These are phyloP conservation scores for Phlebiopsis flavidoalba DNA, from an alignment of 768 basidiomycete species.

Conservation along the genomic window DNA sequence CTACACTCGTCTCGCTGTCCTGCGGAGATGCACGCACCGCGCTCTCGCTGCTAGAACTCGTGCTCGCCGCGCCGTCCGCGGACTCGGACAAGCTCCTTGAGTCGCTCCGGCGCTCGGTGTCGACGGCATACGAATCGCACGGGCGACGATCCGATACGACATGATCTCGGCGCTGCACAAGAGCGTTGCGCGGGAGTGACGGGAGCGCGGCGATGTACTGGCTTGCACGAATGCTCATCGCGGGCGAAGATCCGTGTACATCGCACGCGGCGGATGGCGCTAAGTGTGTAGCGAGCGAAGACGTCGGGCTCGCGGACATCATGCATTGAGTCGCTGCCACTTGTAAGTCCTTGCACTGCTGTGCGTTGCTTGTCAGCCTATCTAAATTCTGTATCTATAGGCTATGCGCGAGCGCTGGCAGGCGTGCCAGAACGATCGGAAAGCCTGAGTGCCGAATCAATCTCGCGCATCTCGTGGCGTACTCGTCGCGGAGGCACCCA, in stretches of 20 bases:
- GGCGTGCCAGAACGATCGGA: constrained; percentile 65
- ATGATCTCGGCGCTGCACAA: constrained; percentile 86
- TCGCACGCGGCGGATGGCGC: constrained; percentile 67
- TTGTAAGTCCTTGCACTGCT: constrained; percentile 41
- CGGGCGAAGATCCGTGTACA: constrained; percentile 75
- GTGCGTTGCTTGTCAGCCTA: constrained; percentile 7
- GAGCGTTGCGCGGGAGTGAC: constrained; percentile 70
- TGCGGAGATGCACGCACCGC: constrained; percentile 75
- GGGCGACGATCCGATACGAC: constrained; percentile 73
- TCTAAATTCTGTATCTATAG: constrained; percentile 26
- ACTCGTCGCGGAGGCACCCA: constrained; percentile 77
- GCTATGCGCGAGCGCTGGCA: constrained; percentile 58
- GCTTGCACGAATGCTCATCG: constrained; percentile 78
- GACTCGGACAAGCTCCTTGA: constrained; percentile 47
- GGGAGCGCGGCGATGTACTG: constrained; percentile 81
- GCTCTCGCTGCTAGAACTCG: constrained; percentile 70
- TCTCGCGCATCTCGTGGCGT: constrained; percentile 70
- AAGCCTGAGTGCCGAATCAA: constrained; percentile 83
- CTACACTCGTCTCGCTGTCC: constrained; percentile 48
- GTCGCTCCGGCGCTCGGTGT: constrained; percentile 56
- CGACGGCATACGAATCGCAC: constrained; percentile 68
- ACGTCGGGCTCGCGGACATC: constrained; percentile 76
- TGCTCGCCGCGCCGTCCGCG: constrained; percentile 38
- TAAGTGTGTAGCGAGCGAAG: constrained; percentile 84
- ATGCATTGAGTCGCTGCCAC: constrained; percentile 68